phyloP scores from a whole-genome alignment of 2,329 filamentous ascomycete genomes.

The Podosphaera fusca region DNA sequence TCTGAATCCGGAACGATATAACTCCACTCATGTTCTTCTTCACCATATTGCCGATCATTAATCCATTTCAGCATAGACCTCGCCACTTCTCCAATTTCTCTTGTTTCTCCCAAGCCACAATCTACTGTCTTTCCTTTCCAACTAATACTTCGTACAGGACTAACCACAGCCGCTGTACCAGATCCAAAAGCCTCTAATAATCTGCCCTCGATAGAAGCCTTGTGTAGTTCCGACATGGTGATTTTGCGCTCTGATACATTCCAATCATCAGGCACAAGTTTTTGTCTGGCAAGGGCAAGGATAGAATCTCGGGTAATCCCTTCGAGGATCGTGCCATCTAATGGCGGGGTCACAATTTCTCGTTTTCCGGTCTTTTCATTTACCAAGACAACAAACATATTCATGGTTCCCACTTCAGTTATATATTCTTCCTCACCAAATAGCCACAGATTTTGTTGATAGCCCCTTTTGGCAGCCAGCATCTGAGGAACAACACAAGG shows the following conservation, averaged over 20 bases:
- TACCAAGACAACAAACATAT: conserved; percentile 73
- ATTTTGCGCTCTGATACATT: conserved; percentile 71
- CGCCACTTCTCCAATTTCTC: conserved; percentile 77
- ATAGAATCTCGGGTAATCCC: conserved; percentile 88
- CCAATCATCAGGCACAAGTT: conserved; percentile 70
- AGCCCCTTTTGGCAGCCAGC: conserved; percentile 71
- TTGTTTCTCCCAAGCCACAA: conserved; percentile 56
- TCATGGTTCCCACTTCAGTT: conserved; percentile 98
- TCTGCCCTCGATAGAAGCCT: conserved; percentile 63
- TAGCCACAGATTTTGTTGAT: conserved; percentile 96
- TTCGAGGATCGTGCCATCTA: conserved; percentile 90
- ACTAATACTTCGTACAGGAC: conserved; percentile 68
- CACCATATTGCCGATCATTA: conserved; percentile 82
- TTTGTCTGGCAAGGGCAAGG: conserved; percentile 63
- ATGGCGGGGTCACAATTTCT: conserved; percentile 79
- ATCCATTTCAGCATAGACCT: conserved; percentile 90
- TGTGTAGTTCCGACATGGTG: conserved; percentile 65
- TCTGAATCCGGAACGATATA: conserved; percentile 19
- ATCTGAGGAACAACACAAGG: conserved; percentile 94
- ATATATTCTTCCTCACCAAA: conserved; percentile 91
- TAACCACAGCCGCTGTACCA: conserved; percentile 84
- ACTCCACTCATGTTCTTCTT: conserved; percentile 84
- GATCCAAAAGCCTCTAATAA: conserved; percentile 84
- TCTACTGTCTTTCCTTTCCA: conserved; percentile 66
- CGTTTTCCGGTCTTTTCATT: conserved; percentile 75